These are phyloP conservation scores for Yamadazyma trypodendri DNA, from an alignment of 1,139 yeast genomes.

Conservation along the genomic window DNA sequence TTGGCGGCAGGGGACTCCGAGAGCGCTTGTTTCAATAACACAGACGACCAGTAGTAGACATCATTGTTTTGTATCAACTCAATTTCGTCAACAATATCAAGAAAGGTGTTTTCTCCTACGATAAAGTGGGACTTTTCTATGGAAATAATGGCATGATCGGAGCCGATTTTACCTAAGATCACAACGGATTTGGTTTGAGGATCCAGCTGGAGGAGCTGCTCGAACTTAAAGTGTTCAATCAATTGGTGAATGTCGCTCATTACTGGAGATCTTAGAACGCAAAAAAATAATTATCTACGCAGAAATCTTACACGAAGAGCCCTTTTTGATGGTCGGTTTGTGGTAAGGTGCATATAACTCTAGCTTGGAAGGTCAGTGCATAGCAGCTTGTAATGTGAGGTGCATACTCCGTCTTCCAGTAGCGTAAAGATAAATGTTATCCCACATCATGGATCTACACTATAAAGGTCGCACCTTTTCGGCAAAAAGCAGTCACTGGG, in stretches of 20 bases:
- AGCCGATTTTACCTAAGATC: constrained; percentile 63
- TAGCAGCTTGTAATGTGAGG: no score
- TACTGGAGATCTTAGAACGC: no score
- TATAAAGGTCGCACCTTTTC: constrained; percentile 2
- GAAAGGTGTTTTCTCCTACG: constrained; percentile 18
- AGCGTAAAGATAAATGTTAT: neutral
- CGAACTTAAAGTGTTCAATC: constrained; percentile 37
- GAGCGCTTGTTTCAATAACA: constrained; percentile 48
- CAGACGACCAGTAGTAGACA: constrained; percentile 79
- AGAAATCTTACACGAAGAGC: no score
- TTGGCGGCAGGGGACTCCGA: constrained; percentile 60
- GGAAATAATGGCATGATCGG: constrained; percentile 63
- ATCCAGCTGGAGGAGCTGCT: constrained; percentile 48
- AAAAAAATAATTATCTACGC: no score
- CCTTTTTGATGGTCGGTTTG: no score
- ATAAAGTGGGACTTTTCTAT: constrained; percentile 71
- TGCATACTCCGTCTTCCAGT: neutral
- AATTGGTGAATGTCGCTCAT: neutral
- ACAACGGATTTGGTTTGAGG: constrained; percentile 65
- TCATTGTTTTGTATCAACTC: constrained; percentile 65
- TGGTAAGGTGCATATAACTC: no score
- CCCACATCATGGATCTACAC: no score
- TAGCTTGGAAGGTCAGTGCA: no score
- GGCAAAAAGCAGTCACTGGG: constrained; percentile 16
- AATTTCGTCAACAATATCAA: constrained; percentile 31